A percentile compares a stretch with the other conserved stretches of the same genome.
Evolutionary conservation across 2,329 filamentous ascomycete species (phyloP).

Genomic region (Talaromyces sp.): DNA sequence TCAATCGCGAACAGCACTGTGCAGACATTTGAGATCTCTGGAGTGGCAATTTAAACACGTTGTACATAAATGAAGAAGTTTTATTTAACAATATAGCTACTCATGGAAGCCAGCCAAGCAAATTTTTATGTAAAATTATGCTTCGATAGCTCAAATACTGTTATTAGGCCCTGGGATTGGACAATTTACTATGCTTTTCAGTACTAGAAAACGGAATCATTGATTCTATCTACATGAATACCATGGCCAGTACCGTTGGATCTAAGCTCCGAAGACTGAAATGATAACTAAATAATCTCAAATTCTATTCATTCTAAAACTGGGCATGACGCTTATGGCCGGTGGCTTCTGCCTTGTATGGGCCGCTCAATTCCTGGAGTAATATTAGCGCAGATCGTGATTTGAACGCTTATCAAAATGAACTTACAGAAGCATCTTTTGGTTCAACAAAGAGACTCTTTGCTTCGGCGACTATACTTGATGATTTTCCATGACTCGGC

Average conservation of each 20-base stretch:
- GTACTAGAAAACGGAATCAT: too few species aligned
- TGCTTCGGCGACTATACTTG: constrained; percentile 73
- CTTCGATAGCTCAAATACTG: too few species aligned
- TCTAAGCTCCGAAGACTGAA: not conserved
- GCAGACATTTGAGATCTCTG: constrained; percentile 16
- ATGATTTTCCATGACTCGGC: constrained; percentile 62
- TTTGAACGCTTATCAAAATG: not conserved
- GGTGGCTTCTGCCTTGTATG: not conserved
- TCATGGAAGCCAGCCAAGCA: too few species aligned
- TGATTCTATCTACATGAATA: too few species aligned
- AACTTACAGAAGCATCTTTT: constrained; percentile 72
- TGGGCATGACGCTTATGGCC: not conserved
- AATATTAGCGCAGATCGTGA: not conserved
- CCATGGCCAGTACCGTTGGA: not conserved
- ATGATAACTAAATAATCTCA: not conserved
- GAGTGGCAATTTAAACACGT: not conserved
- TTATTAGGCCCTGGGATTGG: too few species aligned
- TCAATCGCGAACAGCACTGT: constrained; percentile 8
- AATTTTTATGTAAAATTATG: too few species aligned
- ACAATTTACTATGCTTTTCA: too few species aligned
- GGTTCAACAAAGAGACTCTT: constrained; percentile 86
- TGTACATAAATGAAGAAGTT: too few species aligned
- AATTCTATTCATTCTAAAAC: not conserved
- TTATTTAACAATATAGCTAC: too few species aligned
- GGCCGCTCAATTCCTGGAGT: not conserved